phyloP scores from a whole-genome alignment of 202 grass and related monocot genomes.

The Dendrocalamus latiflorus region DNA sequence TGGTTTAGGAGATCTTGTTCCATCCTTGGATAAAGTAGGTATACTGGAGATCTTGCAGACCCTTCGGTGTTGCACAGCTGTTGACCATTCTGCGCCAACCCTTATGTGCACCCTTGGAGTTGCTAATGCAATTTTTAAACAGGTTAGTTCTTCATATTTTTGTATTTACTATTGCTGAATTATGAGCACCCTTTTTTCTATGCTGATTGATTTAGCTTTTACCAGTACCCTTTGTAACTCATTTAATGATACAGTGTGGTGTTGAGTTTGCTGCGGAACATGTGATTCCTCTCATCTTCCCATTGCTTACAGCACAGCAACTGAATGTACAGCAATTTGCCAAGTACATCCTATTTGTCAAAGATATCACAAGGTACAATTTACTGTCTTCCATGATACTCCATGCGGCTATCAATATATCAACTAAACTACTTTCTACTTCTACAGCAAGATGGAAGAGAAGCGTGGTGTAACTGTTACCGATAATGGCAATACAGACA shows the following conservation, averaged over 20 bases:
- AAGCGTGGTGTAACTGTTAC: slow-evolving; percentile 83
- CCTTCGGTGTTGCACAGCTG: slow-evolving; percentile 75
- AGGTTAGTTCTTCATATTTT: slow-evolving; percentile 48
- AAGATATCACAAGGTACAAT: slow-evolving; percentile 67
- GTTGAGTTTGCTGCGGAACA: slow-evolving; percentile 82
- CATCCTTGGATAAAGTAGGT: slow-evolving; percentile 77
- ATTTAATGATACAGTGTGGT: slow-evolving; percentile 60
- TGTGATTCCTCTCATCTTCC: slow-evolving; percentile 86
- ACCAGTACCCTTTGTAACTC: background rate
- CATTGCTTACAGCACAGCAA: slow-evolving; percentile 80
- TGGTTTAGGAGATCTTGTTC: slow-evolving; percentile 93
- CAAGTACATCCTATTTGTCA: slow-evolving; percentile 96
- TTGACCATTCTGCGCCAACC: slow-evolving; percentile 90
- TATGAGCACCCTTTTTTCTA: background rate
- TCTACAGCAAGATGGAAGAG: slow-evolving; percentile 96
- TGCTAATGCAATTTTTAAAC: slow-evolving; percentile 86
- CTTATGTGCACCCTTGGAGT: slow-evolving; percentile 99
- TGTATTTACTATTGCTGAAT: slow-evolving; percentile 11
- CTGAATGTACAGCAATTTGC: slow-evolving; percentile 97
- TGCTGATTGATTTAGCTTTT: slow-evolving; percentile 8
- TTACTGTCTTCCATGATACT: slow-evolving; percentile 8
- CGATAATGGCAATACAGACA: slow-evolving; percentile 52
- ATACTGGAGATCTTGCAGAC: slow-evolving; percentile 80
- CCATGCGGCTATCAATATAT: background rate
- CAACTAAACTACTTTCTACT: slow-evolving; percentile 18